Evolutionary conservation across 257 asterid species (phyloP), one percentile per base, ranked within the genome.

Genomic region (Dorcoceras hygrometricum): DNA sequence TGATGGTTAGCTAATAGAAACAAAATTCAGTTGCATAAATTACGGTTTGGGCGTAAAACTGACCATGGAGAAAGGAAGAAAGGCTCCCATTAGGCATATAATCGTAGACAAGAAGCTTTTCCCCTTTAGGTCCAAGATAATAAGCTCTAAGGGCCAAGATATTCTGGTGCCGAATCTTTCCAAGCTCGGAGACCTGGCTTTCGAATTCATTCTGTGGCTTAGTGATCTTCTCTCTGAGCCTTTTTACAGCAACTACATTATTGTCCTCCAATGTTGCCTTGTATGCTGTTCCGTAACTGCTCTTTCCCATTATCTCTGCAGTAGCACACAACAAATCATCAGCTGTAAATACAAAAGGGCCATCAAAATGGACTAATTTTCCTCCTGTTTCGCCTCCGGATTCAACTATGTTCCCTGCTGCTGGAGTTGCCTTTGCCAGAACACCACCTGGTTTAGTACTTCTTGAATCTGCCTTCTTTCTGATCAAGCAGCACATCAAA

Each of bases 271-370:
- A 69, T 2, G 96, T 88, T 9, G 99, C 99, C 86, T 90, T 93
- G 64, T 93, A 93, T 0, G 91, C 90, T 11, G 97, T 93, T 23
- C 97, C 99, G 43, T 86, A 93, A 7, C 82, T 71, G 72, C 95
- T 85, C 78, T 93, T 93, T n/a, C 97, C 99, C 96, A 90, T 86
- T 23, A 90, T 93, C 65, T 93, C 99, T 27, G 99, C 99, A 3
- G 99, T 88, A 2, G 99, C 97, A 77, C 97, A 88, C 55, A 93
- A 66, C 77, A 93, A 75, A 71, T 93, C 97, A 58, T 93, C 97
- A 8, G 96, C 95, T 27, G 99, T 79, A 56, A 93, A 93, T 31
- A 90, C 96, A 29, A 86, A 87, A 5, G 93, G 94, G 4, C 98
- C 97, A 53, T 93, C 98, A 26, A 93, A 93, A 58, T 93, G 98